Evolutionary conservation across 768 basidiomycete species (phyloP), one percentile per base, ranked within the genome.

Genomic region (Strobilomyces dryophilus): DNA sequence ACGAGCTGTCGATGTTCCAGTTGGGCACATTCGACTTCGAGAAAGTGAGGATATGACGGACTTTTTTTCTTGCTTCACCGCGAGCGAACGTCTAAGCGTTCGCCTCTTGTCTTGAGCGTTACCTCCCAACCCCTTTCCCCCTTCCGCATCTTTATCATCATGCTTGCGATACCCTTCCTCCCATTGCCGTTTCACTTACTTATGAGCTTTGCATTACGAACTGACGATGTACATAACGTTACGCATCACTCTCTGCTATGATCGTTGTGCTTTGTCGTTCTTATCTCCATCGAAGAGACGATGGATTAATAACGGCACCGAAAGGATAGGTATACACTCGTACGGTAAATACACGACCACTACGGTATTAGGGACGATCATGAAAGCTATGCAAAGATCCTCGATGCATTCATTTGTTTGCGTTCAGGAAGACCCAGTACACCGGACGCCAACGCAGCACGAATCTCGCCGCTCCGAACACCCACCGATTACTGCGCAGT

Each of bases 21-120:
- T 46, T 62, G 46, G 58, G 60, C 0, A 20, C 52, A 15, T 60
- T 67, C 45, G 64, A 67, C 32, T 64, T 66, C 12, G 66, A 66
- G 40, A 51, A 54, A 12, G 8, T 51, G 44, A 55, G 49, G 39
- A 51, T 45, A 35, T 58, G 18, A 61, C 42, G 15, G 31, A 45
- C 20, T 26, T 45, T 29, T 6, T 32, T 11, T 24, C 6, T 35
- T 21, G 24, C 37, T 41, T 53, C 55, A 18, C 51, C 42, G 44
- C 47, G 40, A 20, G 17, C 36, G 51, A 49, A 39, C 44, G 18
- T 36, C 32, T 47, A 46, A 3, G 26, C 48, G 37, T 48, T 47
- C 40, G 15, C 45, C 34, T 40, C 11, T 20, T 50, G 29, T 45
- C 12, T 17, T 51, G 40, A 27, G 62, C 55, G 61, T 41, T 53